Base-by-base conservation (phyloP, 2,329 filamentous ascomycete species). In the Monosporascus sp. region DNA sequence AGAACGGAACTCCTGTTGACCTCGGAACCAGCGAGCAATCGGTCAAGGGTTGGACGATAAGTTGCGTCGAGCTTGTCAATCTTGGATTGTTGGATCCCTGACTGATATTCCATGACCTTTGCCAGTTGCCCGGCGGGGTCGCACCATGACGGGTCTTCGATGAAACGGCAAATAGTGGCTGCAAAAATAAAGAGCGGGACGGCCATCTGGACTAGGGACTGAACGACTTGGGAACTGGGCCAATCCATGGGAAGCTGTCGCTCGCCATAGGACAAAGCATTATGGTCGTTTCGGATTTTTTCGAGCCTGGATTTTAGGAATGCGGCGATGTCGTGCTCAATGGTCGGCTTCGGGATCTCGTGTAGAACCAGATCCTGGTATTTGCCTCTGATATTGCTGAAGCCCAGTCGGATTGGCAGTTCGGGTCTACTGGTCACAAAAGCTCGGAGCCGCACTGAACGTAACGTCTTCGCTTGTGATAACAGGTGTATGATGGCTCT, bases 361-460 rank as follows among this genome's bases (percentile, higher is more conserved):
- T 77, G 70, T 3, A 78, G 68, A 2, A 65, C 50, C 1, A 75
- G 35, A 47, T 65, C 59, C 48, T 68, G 60, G 53, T 64, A 68
- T 1, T 37, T 63, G 37, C 62, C 64, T 3, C 58, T 17, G 5
- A 72, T 60, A 1, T 59, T 9, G 0, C 51, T 51, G 38, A 78
- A 76, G 0, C 70, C 68, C 9, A 71, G 58, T 0, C 70, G 67
- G 22, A 76, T 65, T 0, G 67, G 65, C 2, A 73, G 51, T 24
- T 77, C 70, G 0, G 74, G 74, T 11, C 75, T 63, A 44, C 73
- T 77, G 0, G 74, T 77, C 0, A 78, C 18, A 28, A 78, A 74
- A 3, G 72, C 50, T 48, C 63, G 66, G 7, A 74, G 45, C 24
- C 47, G 51, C 14, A 59, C 28, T 24, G 54, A 58, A 50, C 35